Conservation (phyloP, 2,329 filamentous ascomycete genomes). For the Arthrobotrys conoides region DNA sequence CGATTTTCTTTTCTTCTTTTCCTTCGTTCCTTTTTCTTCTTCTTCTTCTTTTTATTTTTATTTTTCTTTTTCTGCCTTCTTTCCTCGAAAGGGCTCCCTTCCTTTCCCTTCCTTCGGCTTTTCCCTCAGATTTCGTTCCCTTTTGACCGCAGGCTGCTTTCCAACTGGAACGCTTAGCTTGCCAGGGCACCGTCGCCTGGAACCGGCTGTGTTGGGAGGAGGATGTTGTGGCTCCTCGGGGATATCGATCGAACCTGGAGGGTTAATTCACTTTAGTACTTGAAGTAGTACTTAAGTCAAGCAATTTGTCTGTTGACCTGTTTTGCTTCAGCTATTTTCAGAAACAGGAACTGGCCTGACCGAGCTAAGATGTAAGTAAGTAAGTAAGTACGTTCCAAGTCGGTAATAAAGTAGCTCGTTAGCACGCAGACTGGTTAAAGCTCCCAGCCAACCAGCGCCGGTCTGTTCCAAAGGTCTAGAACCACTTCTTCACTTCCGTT, state of each 20-base stretch:
- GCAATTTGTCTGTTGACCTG: constrained; percentile 40
- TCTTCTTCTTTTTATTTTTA: constrained; percentile 14
- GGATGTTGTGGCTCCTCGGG: constrained; percentile 44
- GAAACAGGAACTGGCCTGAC: constrained; percentile 40
- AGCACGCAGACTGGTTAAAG: background rate
- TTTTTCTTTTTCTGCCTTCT: constrained; percentile 5
- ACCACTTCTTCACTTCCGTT: background rate
- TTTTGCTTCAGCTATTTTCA: constrained; percentile 59
- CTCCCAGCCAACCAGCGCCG: constrained; percentile 36
- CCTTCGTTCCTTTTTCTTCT: constrained; percentile 36
- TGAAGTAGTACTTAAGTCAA: constrained; percentile 7
- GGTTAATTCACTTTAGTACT: background rate
- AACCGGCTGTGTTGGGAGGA: constrained; percentile 52
- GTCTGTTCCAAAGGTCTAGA: constrained; percentile 43
- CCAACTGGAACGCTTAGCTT: constrained; percentile 52
- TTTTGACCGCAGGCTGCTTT: constrained; percentile 41
- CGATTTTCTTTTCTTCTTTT: constrained; percentile 33
- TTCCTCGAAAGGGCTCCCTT: background rate
- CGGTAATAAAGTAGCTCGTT: background rate
- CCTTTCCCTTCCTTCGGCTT: constrained; percentile 32
- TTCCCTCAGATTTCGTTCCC: constrained; percentile 24
- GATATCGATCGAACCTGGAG: constrained; percentile 44
- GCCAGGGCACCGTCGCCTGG: constrained; percentile 54
- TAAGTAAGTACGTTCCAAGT: background rate
- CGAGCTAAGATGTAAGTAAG: constrained; percentile 9